Evolutionary conservation across 2,329 filamentous ascomycete species (phyloP).

Genomic region (Talaromyces sp.): DNA sequence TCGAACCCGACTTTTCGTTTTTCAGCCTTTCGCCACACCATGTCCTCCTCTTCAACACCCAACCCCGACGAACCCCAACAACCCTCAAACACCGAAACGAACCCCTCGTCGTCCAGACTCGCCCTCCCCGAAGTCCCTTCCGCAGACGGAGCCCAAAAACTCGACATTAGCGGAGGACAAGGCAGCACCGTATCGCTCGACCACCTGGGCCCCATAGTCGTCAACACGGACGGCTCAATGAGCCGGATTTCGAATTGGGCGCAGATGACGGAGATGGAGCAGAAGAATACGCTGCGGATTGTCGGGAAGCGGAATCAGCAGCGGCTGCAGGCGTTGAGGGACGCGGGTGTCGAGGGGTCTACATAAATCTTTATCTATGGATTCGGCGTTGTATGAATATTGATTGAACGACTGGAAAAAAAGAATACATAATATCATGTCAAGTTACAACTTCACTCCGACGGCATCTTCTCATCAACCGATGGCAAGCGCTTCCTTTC

Average conservation of each 20-base stretch:
- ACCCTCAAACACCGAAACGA: no score
- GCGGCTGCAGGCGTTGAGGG: conserved; percentile 53
- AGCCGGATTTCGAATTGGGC: conserved; percentile 69
- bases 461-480: background rate
- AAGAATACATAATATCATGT: background rate
- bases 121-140: conserved; percentile 6
- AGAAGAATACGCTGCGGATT: conserved; percentile 60
- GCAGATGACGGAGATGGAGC: conserved; percentile 65
- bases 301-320: conserved; percentile 64
- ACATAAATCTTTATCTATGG: background rate
- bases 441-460: background rate
- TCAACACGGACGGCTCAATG: conserved; percentile 67
- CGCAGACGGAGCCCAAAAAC: conserved; percentile 39
- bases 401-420: background rate
- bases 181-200: conserved; percentile 54
- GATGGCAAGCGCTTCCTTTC: background rate
- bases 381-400: background rate
- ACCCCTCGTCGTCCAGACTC: no score
- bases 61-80: background rate
- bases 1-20: background rate
- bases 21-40: background rate
- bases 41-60: background rate
- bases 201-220: conserved; percentile 66
- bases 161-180: conserved; percentile 53
- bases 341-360: conserved; percentile 18